Evolutionary conservation across 257 asterid species (phyloP).

Genomic region (Solanum gandarillasii): DNA sequence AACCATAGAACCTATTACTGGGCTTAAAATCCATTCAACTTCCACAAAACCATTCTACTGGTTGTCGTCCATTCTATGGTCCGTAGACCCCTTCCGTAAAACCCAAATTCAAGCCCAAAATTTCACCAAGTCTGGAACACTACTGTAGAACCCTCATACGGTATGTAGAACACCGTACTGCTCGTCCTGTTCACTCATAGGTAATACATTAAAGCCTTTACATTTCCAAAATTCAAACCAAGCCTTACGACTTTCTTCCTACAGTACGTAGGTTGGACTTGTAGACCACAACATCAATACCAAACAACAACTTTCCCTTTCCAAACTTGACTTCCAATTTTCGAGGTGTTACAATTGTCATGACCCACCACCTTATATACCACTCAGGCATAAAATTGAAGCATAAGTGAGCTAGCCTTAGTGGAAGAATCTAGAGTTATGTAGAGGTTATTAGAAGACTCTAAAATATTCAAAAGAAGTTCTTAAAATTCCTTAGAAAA

Average conservation of each 20-base stretch:
- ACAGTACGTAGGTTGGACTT: background rate
- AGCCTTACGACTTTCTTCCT: background rate
- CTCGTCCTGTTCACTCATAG: too few species aligned
- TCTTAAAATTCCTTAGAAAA: background rate
- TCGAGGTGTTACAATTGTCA: too few species aligned
- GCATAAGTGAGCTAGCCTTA: background rate
- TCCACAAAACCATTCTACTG: background rate
- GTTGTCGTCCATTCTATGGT: background rate
- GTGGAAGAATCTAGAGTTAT: background rate
- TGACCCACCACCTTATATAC: too few species aligned
- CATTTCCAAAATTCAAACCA: background rate
- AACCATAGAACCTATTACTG: background rate
- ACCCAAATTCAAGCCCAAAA: background rate
- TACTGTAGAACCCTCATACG: too few species aligned
- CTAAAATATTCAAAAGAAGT: background rate
- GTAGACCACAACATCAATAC: background rate
- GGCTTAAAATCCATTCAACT: background rate
- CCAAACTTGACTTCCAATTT: background rate
- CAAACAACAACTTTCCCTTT: background rate
- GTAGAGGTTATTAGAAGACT: background rate
- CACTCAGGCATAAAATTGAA: too few species aligned
- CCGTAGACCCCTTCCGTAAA: background rate
- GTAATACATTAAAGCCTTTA: too few species aligned
- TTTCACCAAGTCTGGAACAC: background rate
- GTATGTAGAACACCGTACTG: too few species aligned